Percentiles rank a stretch among this genome's conserved stretches.
Conservation (phyloP, 352 stramenopile species). For the Phytophthora capsici region DNA sequence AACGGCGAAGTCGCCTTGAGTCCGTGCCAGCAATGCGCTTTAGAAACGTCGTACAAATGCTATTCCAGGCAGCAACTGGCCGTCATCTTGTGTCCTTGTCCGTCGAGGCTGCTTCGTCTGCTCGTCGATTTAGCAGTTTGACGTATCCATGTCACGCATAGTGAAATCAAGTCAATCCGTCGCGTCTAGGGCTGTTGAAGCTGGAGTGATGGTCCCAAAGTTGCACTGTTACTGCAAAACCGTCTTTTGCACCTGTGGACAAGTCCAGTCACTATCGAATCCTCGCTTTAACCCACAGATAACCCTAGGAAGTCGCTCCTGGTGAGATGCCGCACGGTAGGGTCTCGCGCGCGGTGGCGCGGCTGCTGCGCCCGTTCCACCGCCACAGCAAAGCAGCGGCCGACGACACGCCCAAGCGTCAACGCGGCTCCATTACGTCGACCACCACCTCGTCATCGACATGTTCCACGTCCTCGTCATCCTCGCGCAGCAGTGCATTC, state of each 20-base stretch:
- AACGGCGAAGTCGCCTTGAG: neutral
- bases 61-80: constrained; percentile 10
- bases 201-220: constrained; percentile 30
- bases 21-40: neutral
- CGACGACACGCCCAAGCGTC: constrained; percentile 15
- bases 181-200: constrained; percentile 27
- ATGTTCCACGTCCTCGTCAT: constrained; percentile 37
- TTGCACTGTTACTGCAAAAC: constrained; percentile 17
- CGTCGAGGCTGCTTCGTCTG: constrained; percentile 9
- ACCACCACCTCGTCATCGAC: constrained; percentile 37
- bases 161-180: constrained; percentile 11
- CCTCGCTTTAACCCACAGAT: constrained; percentile 9
- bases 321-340: constrained; percentile 37
- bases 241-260: constrained; percentile 1
- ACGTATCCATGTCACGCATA: constrained; percentile 15
- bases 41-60: neutral
- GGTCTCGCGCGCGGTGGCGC: constrained; percentile 48
- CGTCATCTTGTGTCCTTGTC: constrained; percentile 26
- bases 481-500: constrained; percentile 27
- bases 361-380: constrained; percentile 51
- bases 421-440: constrained; percentile 28
- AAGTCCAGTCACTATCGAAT: constrained; percentile 28
- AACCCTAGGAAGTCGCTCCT: neutral
- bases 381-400: constrained; percentile 18
- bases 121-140: constrained; percentile 14